Percentiles rank a stretch among this genome's conserved stretches.
phyloP scores from a whole-genome alignment of 2,329 filamentous ascomycete genomes.

The Didymosphaeria variabile region DNA sequence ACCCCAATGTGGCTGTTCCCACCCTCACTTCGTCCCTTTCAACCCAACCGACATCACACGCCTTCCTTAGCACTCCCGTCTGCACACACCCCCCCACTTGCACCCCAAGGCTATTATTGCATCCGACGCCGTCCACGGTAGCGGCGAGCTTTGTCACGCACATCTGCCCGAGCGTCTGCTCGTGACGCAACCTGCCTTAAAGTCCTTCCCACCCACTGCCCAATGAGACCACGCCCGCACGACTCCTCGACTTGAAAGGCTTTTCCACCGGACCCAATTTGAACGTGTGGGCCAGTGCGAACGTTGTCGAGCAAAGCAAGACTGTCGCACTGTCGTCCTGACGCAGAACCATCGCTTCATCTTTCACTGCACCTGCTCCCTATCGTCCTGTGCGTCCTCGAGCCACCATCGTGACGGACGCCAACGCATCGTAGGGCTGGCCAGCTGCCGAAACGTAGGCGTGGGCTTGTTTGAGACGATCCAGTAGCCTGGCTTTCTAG shows the following conservation, averaged over 20 bases:
- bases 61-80: constrained; percentile 30
- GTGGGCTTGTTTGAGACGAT: constrained; percentile 48
- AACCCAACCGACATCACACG: constrained; percentile 26
- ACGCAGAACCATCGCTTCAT: constrained; percentile 49
- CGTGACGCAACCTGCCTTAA: constrained; percentile 34
- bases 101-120: constrained; percentile 38
- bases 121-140: constrained; percentile 32
- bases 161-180: constrained; percentile 26
- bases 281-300: constrained; percentile 32
- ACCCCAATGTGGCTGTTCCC: constrained; percentile 42
- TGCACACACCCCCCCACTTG: constrained; percentile 34
- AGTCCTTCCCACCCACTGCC: constrained; percentile 27
- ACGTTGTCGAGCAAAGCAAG: constrained; percentile 39
- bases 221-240: constrained; percentile 32
- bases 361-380: constrained; percentile 41
- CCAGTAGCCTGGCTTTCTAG: constrained; percentile 34
- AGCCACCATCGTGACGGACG: constrained; percentile 37
- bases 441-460: constrained; percentile 42
- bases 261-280: constrained; percentile 23
- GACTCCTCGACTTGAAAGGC: constrained; percentile 30
- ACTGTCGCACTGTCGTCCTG: constrained; percentile 46
- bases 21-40: constrained; percentile 32
- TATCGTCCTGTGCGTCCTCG: constrained; percentile 40
- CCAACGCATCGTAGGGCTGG: constrained; percentile 43
- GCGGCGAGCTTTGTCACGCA: constrained; percentile 29